Conservation (phyloP, 2,329 filamentous ascomycete genomes). For the Exophiala viscosa region DNA sequence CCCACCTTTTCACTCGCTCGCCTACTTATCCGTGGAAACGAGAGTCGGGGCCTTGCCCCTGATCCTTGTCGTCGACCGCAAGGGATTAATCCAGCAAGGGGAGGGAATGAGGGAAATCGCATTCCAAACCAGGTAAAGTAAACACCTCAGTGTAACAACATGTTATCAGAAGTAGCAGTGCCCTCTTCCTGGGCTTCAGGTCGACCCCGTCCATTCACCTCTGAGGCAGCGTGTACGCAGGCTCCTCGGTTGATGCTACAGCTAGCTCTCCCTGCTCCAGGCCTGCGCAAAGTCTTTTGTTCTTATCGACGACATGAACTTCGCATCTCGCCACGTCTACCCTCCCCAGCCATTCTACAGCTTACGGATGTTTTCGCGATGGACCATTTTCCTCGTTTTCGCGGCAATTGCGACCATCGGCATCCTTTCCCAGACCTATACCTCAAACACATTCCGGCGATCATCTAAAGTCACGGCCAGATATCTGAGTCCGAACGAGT, state of each 20-base stretch:
- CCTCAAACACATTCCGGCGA: neutral
- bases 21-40: no score
- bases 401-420: constrained; percentile 15
- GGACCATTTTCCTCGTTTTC: constrained; percentile 18
- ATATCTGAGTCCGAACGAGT: constrained; percentile 10
- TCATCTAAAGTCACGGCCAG: constrained; percentile 9
- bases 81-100: no score
- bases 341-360: constrained; percentile 17
- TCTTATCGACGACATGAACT: constrained; percentile 2
- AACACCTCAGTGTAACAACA: no score
- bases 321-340: constrained; percentile 15
- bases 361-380: constrained; percentile 14
- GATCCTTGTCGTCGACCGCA: no score
- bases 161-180: no score
- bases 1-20: no score
- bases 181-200: no score
- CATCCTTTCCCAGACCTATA: constrained; percentile 15
- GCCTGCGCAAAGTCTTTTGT: neutral
- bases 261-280: neutral
- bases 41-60: no score
- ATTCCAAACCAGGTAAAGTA: no score
- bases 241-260: neutral
- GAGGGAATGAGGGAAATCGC: no score
- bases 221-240: no score
- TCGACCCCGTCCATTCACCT: no score